A percentile compares a stretch with the other conserved stretches of the same genome.
Conservation (phyloP, 768 basidiomycete species). For the Termitomyces titanicus region DNA sequence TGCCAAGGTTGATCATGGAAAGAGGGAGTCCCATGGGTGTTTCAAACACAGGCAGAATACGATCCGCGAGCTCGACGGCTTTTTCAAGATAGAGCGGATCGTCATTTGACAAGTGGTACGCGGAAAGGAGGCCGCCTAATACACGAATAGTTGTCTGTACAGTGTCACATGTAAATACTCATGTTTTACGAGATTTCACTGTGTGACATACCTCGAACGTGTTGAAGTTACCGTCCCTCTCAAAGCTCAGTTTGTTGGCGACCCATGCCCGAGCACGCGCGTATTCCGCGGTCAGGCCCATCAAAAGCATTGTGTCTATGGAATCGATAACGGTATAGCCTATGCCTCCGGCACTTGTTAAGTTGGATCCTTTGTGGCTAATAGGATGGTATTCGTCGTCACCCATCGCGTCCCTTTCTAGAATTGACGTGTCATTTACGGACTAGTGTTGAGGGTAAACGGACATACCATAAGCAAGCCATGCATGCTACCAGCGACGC, state of each 20-base stretch:
- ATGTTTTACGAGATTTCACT: not conserved
- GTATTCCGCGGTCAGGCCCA: slow-evolving; percentile 82
- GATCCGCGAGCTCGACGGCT: slow-evolving; percentile 79
- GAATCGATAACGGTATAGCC: slow-evolving; percentile 90
- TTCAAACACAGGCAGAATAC: slow-evolving; percentile 82
- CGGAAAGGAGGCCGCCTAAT: slow-evolving; percentile 85
- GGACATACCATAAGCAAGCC: slow-evolving; percentile 75
- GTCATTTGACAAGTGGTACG: slow-evolving; percentile 70
- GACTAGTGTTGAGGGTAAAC: not conserved
- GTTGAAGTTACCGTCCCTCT: slow-evolving; percentile 74
- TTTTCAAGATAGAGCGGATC: slow-evolving; percentile 71
- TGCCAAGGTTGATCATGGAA: slow-evolving; percentile 73
- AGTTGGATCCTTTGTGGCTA: slow-evolving; percentile 66
- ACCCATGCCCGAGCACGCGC: slow-evolving; percentile 77
- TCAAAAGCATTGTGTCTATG: slow-evolving; percentile 82
- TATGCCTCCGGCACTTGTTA: slow-evolving; percentile 75
- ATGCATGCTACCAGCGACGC: slow-evolving; percentile 60
- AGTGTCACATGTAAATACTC: not conserved
- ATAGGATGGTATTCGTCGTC: slow-evolving; percentile 92
- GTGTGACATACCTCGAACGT: slow-evolving; percentile 79
- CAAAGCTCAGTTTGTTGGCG: slow-evolving; percentile 61
- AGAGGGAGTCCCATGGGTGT: slow-evolving; percentile 79
- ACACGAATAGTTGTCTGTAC: slow-evolving; percentile 86
- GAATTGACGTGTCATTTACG: slow-evolving; percentile 6
- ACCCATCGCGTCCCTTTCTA: slow-evolving; percentile 89